Base-by-base conservation (phyloP, 2,329 filamentous ascomycete genomes). In the Chrysosporium queenslandicum region DNA sequence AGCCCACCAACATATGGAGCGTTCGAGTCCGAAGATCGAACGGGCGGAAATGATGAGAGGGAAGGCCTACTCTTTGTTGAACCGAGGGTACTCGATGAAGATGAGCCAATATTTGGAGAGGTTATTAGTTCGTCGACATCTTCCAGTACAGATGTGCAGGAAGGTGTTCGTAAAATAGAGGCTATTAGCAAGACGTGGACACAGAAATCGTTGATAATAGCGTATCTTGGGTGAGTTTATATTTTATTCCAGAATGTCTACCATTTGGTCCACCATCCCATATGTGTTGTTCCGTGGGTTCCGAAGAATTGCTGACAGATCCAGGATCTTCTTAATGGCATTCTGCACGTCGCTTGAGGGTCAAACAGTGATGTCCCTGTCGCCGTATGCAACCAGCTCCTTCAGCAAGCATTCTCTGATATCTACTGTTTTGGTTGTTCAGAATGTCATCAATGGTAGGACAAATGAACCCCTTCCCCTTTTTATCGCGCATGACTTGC, bases 271-370 rank as follows among this genome's bases (percentile, higher is more conserved):
- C n/a, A 16, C 4, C n/a, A 5, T 39, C 3, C 20, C 36, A 14
- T 14, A 41, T 25, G 5, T 25, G 11, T 20, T 20, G 25, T 52
- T 11, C 27, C 29, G 6, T 42, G 47, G 27, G 25, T 9, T 12
- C 3, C 16, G 7, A 16, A 20, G 20, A 3, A n/a, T 40, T 2
- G 36, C 43, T 53, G 32, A 53, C 32, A 18, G 27, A n/a, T 8
- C 3, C 42, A 76, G 74, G 54, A 77, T 77, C 58, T 76, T 82
- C 55, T 71, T 82, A 52, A 79, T 85, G 70, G 79, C 81, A 18
- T 83, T 80, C 59, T 76, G 77, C 46, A 83, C 80, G 4, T 85
- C 81, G n/a, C 72, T 85, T 16, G 82, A 85, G 63, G 75, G 76
- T 14, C 82, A 85, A 61, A 80, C 79, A 7, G 81, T 81, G 1